Conservation (phyloP, 805 yeast species). For the Suhomyces sp. region DNA sequence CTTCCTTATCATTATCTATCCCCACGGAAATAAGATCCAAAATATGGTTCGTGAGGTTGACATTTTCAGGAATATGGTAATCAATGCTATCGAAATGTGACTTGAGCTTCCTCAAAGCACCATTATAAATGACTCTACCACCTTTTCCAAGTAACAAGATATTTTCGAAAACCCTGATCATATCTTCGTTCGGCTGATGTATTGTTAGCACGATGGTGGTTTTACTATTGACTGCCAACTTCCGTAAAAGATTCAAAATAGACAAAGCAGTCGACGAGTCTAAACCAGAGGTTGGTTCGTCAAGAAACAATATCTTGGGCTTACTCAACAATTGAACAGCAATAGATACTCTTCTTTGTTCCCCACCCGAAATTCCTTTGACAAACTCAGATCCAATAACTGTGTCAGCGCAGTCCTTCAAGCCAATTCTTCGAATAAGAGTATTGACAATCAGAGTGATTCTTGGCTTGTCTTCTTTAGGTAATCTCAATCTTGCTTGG, state of each 20-base stretch:
- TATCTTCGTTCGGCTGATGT: slow-evolving; percentile 26
- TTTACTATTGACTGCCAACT: slow-evolving; percentile 16
- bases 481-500: slow-evolving; percentile 24
- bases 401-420: slow-evolving; percentile 27
- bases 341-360: slow-evolving; percentile 26
- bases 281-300: slow-evolving; percentile 28
- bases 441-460: slow-evolving; percentile 17
- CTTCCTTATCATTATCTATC: slow-evolving; percentile 23
- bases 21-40: slow-evolving; percentile 45
- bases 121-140: slow-evolving; percentile 22
- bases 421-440: slow-evolving; percentile 20
- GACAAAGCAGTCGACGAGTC: slow-evolving; percentile 24
- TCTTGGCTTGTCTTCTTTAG: slow-evolving; percentile 13
- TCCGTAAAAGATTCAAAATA: slow-evolving; percentile 16
- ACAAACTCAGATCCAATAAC: slow-evolving; percentile 19
- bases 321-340: slow-evolving; percentile 26
- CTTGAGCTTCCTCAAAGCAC: slow-evolving; percentile 10
- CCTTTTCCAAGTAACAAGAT: slow-evolving; percentile 23
- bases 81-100: slow-evolving; percentile 12
- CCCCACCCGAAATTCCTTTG: slow-evolving; percentile 29
- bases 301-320: slow-evolving; percentile 24
- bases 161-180: slow-evolving; percentile 18
- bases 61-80: slow-evolving; percentile 12
- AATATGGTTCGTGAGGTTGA: slow-evolving; percentile 19
- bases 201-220: slow-evolving; percentile 24